phyloP scores from a whole-genome alignment of 2,329 filamentous ascomycete genomes.

The Chrysoporthe puriensis region DNA sequence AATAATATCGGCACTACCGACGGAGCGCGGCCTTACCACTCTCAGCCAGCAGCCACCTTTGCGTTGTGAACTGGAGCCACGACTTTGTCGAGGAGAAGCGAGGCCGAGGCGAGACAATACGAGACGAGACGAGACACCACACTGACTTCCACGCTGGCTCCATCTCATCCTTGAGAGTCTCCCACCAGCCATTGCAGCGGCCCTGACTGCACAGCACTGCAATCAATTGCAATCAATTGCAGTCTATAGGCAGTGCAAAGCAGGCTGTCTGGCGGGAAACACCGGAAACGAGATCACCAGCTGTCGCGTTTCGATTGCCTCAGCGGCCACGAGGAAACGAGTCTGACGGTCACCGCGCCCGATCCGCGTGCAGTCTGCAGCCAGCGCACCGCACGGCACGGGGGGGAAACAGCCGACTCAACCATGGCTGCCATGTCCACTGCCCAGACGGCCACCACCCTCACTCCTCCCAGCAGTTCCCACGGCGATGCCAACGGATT shows the following conservation, averaged over 20 bases:
- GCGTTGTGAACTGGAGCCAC: conserved; percentile 16
- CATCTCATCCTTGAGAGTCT: background rate
- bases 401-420: conserved; percentile 28
- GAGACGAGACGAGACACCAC: conserved; percentile 1
- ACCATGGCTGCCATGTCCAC: conserved; percentile 59
- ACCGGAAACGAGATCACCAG: background rate
- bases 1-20: conserved; percentile 30
- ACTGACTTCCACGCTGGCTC: conserved; percentile 3
- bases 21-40: conserved; percentile 18
- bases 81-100: background rate
- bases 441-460: conserved; percentile 50
- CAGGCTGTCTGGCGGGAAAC: background rate
- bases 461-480: conserved; percentile 54
- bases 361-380: background rate
- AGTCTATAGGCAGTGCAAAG: conserved; percentile 7
- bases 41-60: conserved; percentile 15
- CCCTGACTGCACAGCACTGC: conserved; percentile 9
- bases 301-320: conserved; percentile 23
- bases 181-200: background rate
- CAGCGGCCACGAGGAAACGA: conserved; percentile 22
- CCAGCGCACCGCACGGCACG: conserved; percentile 1
- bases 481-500: conserved; percentile 51
- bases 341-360: conserved; percentile 5
- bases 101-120: conserved; percentile 8
- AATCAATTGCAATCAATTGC: conserved; percentile 6